A percentile compares a stretch with the other conserved stretches of the same genome.
These are phyloP conservation scores for Russula virescens DNA, from an alignment of 768 basidiomycete species.

Conservation along the genomic window DNA sequence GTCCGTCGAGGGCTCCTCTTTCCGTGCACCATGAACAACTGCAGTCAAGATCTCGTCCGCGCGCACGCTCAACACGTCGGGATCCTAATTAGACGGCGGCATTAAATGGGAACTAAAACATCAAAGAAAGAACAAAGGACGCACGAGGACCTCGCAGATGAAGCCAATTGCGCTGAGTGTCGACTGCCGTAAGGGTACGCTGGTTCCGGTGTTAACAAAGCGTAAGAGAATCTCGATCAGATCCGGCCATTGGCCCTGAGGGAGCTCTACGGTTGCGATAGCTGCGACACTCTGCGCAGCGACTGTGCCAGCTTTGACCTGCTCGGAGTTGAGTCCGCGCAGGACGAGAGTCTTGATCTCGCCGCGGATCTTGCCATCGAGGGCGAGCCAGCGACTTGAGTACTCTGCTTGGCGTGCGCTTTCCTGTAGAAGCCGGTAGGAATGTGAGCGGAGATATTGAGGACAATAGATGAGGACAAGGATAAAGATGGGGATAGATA, in stretches of 20 bases:
- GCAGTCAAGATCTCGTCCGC: conserved; percentile 98
- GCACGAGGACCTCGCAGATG: conserved; percentile 93
- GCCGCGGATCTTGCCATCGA: conserved; percentile 57
- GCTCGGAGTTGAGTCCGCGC: conserved; percentile 68
- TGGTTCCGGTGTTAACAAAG: conserved; percentile 71
- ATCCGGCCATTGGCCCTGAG: conserved; percentile 81
- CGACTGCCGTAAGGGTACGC: conserved; percentile 72
- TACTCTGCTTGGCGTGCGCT: conserved; percentile 67
- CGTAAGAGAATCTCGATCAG: conserved; percentile 84
- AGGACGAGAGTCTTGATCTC: conserved; percentile 90
- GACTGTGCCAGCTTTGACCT: conserved; percentile 71
- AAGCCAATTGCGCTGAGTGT: conserved; percentile 94
- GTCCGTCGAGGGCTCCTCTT: conserved; percentile 86
- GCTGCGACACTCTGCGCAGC: conserved; percentile 93
- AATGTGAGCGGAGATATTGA: not conserved
- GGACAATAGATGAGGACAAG: not conserved
- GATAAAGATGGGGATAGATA: not conserved
- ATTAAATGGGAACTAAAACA: not conserved
- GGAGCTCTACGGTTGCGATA: conserved; percentile 90
- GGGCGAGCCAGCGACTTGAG: conserved; percentile 74
- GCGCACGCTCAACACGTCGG: conserved; percentile 80
- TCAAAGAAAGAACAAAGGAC: conserved; percentile 33
- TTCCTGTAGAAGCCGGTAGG: conserved; percentile 47
- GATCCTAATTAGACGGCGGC: conserved; percentile 56
- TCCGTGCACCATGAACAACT: conserved; percentile 95